Percentiles rank a stretch among this genome's conserved stretches.
phyloP scores from a whole-genome alignment of 2,329 filamentous ascomycete species.

The Pseudopyrenochaeta lycopersici region DNA sequence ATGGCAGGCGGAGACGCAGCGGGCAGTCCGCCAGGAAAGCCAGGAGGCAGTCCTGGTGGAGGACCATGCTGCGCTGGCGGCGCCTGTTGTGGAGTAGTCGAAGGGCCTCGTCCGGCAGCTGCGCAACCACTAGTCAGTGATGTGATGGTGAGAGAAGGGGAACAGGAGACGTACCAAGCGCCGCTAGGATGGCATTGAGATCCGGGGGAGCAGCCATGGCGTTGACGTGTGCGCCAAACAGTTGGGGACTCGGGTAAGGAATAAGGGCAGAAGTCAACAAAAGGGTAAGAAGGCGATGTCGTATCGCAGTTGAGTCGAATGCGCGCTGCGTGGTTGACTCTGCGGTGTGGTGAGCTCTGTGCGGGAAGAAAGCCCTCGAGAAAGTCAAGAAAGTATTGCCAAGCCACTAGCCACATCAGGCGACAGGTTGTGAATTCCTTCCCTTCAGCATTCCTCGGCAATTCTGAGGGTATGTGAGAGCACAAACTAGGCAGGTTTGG shows the following conservation, averaged over 20 bases:
- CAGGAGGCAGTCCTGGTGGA: slow-evolving; percentile 53
- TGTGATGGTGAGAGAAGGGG: neutral
- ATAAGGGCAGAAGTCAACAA: neutral
- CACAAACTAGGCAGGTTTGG: too few species aligned
- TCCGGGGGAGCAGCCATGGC: slow-evolving; percentile 48
- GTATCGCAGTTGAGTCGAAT: slow-evolving; percentile 8
- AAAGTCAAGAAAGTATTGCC: slow-evolving; percentile 6
- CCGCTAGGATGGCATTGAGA: slow-evolving; percentile 50
- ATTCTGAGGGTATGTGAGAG: too few species aligned
- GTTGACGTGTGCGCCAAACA: slow-evolving; percentile 10
- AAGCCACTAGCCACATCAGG: neutral
- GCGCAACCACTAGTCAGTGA: slow-evolving; percentile 19
- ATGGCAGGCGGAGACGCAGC: slow-evolving; percentile 53
- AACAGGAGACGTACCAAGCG: slow-evolving; percentile 41
- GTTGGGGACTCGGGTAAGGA: slow-evolving; percentile 7
- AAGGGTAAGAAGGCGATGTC: neutral
- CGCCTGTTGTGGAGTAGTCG: slow-evolving; percentile 54
- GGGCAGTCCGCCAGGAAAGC: slow-evolving; percentile 55
- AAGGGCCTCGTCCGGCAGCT: slow-evolving; percentile 58
- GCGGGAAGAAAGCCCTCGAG: slow-evolving; percentile 18
- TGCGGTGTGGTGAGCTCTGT: slow-evolving; percentile 23
- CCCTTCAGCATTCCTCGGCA: neutral
- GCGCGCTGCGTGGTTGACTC: slow-evolving; percentile 12
- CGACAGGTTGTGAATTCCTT: too few species aligned
- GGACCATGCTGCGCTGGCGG: slow-evolving; percentile 52